A percentile compares a stretch with the other conserved stretches of the same genome.
Evolutionary conservation across 2,329 filamentous ascomycete species (phyloP).

Genomic region (Fonsecaea monophora): DNA sequence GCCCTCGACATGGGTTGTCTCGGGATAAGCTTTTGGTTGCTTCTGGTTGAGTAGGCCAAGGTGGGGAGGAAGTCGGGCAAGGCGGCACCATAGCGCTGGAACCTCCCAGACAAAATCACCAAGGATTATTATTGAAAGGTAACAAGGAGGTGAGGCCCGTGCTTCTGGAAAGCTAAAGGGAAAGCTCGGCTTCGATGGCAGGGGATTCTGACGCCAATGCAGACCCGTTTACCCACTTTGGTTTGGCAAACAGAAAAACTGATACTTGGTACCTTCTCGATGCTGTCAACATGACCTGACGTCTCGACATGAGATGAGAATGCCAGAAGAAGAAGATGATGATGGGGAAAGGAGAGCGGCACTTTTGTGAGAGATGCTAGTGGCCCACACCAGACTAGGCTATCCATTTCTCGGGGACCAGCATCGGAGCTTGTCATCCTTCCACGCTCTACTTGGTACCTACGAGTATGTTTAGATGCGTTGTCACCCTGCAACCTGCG

Average conservation of each 20-base stretch:
- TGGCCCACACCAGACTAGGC: neutral
- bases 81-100: neutral
- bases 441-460: neutral
- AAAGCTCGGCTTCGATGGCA: slow-evolving; percentile 45
- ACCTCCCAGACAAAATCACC: neutral
- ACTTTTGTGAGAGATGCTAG: neutral
- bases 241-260: neutral
- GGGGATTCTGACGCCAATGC: slow-evolving; percentile 5
- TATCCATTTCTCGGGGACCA: neutral
- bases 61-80: neutral
- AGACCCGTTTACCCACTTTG: slow-evolving; percentile 1
- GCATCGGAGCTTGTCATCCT: neutral
- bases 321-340: neutral
- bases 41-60: neutral
- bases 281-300: neutral
- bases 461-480: neutral
- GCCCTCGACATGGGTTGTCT: neutral
- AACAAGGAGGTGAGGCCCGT: neutral
- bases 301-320: neutral
- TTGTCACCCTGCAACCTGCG: neutral
- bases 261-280: neutral
- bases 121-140: neutral
- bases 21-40: neutral
- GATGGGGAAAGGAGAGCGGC: neutral
- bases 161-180: slow-evolving; percentile 4